phyloP scores from a whole-genome alignment of 768 basidiomycete species.

The Sporobolomyces pararoseus region DNA sequence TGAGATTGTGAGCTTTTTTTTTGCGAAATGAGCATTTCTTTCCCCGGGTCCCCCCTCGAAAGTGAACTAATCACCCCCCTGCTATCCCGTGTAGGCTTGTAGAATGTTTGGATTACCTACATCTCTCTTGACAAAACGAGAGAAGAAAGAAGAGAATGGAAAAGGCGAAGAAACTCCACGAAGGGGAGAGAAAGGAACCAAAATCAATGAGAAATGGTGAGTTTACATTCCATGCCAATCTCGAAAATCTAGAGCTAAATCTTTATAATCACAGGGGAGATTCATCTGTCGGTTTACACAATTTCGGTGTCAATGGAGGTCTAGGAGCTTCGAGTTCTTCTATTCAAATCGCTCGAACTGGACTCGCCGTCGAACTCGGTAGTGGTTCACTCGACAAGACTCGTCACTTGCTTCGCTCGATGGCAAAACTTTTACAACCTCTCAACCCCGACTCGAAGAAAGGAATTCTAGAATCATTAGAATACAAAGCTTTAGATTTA shows the following conservation, averaged over 20 bases:
- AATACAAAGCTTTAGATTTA: constrained; percentile 63
- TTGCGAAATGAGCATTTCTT: not conserved
- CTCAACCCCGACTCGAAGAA: not conserved
- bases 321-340: constrained; percentile 35
- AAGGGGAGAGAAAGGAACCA: constrained; percentile 9
- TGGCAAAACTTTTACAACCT: constrained; percentile 57
- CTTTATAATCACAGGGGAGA: constrained; percentile 51
- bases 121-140: not conserved
- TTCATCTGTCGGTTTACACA: constrained; percentile 53
- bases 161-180: not conserved
- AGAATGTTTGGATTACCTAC: constrained; percentile 35
- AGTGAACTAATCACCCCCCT: too few relatives aligned
- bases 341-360: constrained; percentile 24
- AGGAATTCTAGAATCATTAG: constrained; percentile 1
- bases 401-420: constrained; percentile 61
- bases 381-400: constrained; percentile 66
- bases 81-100: constrained; percentile 1
- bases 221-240: too few relatives aligned
- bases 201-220: constrained; percentile 41
- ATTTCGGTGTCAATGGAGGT: constrained; percentile 52
- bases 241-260: too few relatives aligned
- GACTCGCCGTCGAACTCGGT: constrained; percentile 79
- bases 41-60: too few relatives aligned
- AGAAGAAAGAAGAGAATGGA: not conserved
- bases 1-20: constrained; percentile 61